These are phyloP conservation scores for Metschnikowia aberdeeniae DNA, from an alignment of 805 yeast genomes.

Conservation along the genomic window DNA sequence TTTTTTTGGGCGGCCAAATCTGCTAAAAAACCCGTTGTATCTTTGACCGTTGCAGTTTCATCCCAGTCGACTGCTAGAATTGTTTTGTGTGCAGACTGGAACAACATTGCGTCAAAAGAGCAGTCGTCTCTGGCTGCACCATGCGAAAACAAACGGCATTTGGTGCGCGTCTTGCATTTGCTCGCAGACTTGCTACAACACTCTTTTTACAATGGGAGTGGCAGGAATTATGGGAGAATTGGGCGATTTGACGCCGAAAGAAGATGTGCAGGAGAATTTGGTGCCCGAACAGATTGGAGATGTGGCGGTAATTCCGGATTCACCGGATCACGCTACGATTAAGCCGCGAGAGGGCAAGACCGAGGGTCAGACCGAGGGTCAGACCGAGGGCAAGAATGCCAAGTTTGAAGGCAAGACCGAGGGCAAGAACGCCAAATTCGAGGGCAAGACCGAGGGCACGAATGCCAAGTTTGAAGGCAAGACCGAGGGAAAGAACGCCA, in stretches of 20 bases:
- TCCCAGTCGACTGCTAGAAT: slow-evolving; percentile 58
- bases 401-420: slow-evolving; percentile 9
- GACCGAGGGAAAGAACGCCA: too few species aligned
- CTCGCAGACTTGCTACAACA: slow-evolving; percentile 1
- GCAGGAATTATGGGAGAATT: slow-evolving; percentile 14
- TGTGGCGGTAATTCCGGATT: slow-evolving; percentile 9
- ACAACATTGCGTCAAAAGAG: neutral
- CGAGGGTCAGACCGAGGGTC: slow-evolving; percentile 6
- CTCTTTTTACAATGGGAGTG: slow-evolving; percentile 2
- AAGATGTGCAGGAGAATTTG: slow-evolving; percentile 9
- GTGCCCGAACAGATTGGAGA: slow-evolving; percentile 7
- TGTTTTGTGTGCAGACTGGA: neutral
- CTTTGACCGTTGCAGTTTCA: slow-evolving; percentile 55
- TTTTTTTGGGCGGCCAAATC: slow-evolving; percentile 40
- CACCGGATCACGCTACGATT: slow-evolving; percentile 1
- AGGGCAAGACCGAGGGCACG: slow-evolving; percentile 9
- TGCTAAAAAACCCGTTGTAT: slow-evolving; percentile 52
- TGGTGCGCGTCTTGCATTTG: neutral
- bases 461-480: slow-evolving; percentile 7
- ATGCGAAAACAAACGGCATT: neutral
- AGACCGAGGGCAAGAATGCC: slow-evolving; percentile 6
- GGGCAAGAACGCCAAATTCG: slow-evolving; percentile 9
- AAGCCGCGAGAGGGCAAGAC: slow-evolving; percentile 5
- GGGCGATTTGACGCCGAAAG: slow-evolving; percentile 12
- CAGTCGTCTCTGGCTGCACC: neutral